A percentile compares a stretch with the other conserved stretches of the same genome.
phyloP scores from a whole-genome alignment of 805 yeast genomes.

The Grigorovia transvaalensis region DNA sequence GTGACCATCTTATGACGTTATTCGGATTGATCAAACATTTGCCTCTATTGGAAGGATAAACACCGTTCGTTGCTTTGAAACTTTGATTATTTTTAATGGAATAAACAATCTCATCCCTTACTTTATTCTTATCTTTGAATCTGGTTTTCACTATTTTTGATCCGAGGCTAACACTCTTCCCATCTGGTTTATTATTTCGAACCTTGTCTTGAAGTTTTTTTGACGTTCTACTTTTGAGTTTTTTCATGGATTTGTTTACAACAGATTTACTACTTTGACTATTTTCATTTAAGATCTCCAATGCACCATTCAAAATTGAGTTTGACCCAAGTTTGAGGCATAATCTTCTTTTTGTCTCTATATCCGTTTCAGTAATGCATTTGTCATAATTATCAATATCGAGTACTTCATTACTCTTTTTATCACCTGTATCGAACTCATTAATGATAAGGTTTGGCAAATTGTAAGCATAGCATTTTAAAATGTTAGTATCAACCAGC shows the following conservation, averaged over 20 bases:
- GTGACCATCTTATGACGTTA: constrained; percentile 80
- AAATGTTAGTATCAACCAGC: background rate
- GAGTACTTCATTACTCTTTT: background rate
- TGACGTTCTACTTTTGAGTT: background rate
- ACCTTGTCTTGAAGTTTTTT: background rate
- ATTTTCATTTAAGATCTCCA: background rate
- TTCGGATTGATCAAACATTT: constrained; percentile 26
- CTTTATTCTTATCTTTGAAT: background rate
- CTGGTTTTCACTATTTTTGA: background rate
- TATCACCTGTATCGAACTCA: background rate
- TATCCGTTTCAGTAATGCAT: background rate
- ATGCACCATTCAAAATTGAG: background rate
- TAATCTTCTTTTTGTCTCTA: background rate
- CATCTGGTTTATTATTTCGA: background rate
- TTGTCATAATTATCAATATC: background rate
- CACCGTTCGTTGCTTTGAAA: constrained; percentile 11
- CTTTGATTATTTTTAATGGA: constrained; percentile 21
- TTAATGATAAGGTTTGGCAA: background rate
- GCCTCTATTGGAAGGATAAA: background rate
- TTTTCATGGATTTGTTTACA: background rate
- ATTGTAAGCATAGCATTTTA: background rate
- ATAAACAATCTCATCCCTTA: constrained; percentile 1
- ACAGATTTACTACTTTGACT: background rate
- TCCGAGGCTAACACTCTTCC: background rate
- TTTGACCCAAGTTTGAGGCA: background rate